Base-by-base conservation (phyloP, 306 rosid species). In the Astragalus membranaceus region DNA sequence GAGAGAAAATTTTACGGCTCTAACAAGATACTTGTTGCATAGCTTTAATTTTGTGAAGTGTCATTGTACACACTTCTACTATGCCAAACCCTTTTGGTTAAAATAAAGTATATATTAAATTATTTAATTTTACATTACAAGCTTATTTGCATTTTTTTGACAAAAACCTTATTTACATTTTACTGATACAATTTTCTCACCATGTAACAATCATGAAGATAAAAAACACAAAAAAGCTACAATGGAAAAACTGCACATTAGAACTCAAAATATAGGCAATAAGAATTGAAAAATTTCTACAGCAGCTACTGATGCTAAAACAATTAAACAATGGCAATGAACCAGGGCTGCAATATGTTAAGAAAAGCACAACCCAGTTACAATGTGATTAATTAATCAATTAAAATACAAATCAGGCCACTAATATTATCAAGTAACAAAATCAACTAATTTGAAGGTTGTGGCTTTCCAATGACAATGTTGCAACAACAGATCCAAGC, bases 401-500 rank as follows among this genome's bases (percentile, higher is more conserved):
- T 26, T 26, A 26, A 20, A 20, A 26, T 26, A 53, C 80, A 84
- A 80, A 80, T 73, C 46, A 69, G 35, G 73, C 42, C 53, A 42
- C 60, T 58, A 66, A 60, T 64, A 51, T 66, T 65, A 65, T 50
- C 75, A 47, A 5, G 64, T 49, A 64, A 73, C 57, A 60, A 65
- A 76, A 75, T 53, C 52, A 29, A 64, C 78, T 76, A 16, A 46
- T 46, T 54, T 37, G 58, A 66, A 68, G 75, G 71, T 75, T 69
- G 72, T 43, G 23, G 64, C 78, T 67, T 78, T 39, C 79, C 68
- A 70, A 74, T 6, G 44, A 53, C 75, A 71, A 50, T 62, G 47
- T 66, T 47, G 77, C 63, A 69, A 69, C 47, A 67, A 81, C 39
- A 77, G 84, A 66, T 66, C 83, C 73, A 60, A 74, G 79, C 72